Base-by-base conservation (phyloP, 768 basidiomycete genomes). In the Macrolepiota albuminosa region DNA sequence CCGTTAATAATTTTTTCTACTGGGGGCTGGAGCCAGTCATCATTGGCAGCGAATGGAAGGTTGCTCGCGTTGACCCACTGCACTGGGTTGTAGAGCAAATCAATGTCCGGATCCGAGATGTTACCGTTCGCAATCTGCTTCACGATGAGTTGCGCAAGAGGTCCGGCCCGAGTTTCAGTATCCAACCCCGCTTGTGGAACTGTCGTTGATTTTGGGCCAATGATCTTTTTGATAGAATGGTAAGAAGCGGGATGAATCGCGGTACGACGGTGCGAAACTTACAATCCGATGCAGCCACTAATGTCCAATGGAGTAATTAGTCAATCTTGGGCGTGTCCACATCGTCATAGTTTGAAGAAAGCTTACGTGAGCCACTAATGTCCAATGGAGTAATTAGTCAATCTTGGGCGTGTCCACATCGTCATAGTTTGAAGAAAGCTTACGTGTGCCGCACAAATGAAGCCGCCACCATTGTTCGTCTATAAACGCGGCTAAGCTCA, bases 401-500 rank as follows among this genome's bases (percentile, higher is more conserved):
- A 36, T 54, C 29, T 58, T 21, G 9, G 26, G 36, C 24, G 31
- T 4, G n/a, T 45, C 47, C 13, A 54, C 21, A 6, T 60, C 7
- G 37, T 33, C 29, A 31, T 11, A 31, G 24, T 54, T 47, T 14
- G 21, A 45, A 50, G 34, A n/a, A 50, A 56, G 33, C 83, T 69
- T 65, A 84, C 83, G 69, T 84, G 81, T 11, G 84, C 83, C 45
- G 82, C 75, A 67, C 84, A 85, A 59, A 86, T 83, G 71, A 78
- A 85, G 14, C 78, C 80, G 62, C 81, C 79, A 50, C 80, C 81
- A 56, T 81, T 82, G 62, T 81, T 81, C 1, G 76, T 74, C 79
- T 81, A 57, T 8, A 29, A 40, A 37, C 11, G 9, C 13, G 8
- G 9, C 6, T 29, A 11, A 54, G 46, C 11, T 26, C 39, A 9